These are phyloP conservation scores for Nymphaea colorata DNA, from an alignment of 164 flowering plant genomes.

Conservation along the genomic window DNA sequence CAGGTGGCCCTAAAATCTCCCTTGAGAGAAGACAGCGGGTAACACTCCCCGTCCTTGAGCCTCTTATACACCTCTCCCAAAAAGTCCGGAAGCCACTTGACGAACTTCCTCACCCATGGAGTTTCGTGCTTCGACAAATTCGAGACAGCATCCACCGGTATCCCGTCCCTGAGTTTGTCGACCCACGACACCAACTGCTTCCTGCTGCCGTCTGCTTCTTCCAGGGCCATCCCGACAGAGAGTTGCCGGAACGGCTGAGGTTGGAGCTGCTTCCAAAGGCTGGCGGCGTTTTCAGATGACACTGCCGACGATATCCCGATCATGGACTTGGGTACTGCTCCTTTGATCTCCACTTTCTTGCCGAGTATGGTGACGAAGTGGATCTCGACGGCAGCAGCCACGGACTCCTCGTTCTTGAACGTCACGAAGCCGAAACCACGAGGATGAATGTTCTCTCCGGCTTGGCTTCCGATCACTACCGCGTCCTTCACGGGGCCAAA, in stretches of 20 bases:
- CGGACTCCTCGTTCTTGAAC: slow-evolving; percentile 35
- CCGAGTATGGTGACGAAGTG: slow-evolving; percentile 30
- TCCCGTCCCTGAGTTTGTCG: slow-evolving; percentile 12
- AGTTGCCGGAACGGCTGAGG: slow-evolving; percentile 2
- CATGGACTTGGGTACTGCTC: slow-evolving; percentile 19
- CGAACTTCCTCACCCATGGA: slow-evolving; percentile 34
- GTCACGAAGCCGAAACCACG: slow-evolving; percentile 52
- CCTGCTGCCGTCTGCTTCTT: slow-evolving; percentile 4
- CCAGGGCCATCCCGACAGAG: background rate
- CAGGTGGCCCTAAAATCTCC: slow-evolving; percentile 41
- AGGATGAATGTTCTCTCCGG: slow-evolving; percentile 20
- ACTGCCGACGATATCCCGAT: background rate
- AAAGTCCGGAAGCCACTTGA: slow-evolving; percentile 44
- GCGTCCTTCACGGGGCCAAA: slow-evolving; percentile 50
- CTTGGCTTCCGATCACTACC: slow-evolving; percentile 17
- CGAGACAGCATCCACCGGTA: background rate
- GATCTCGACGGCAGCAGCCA: slow-evolving; percentile 29
- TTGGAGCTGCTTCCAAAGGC: slow-evolving; percentile 3
- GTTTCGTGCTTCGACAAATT: slow-evolving; percentile 11
- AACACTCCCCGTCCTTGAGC: slow-evolving; percentile 25
- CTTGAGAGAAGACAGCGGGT: slow-evolving; percentile 57
- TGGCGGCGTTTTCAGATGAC: background rate
- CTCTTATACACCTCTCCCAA: slow-evolving; percentile 18
- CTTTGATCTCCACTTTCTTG: slow-evolving; percentile 43
- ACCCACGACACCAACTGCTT: slow-evolving; percentile 21